Base-by-base conservation (phyloP, 2,329 filamentous ascomycete species). In the Exophiala dermatitidis region DNA sequence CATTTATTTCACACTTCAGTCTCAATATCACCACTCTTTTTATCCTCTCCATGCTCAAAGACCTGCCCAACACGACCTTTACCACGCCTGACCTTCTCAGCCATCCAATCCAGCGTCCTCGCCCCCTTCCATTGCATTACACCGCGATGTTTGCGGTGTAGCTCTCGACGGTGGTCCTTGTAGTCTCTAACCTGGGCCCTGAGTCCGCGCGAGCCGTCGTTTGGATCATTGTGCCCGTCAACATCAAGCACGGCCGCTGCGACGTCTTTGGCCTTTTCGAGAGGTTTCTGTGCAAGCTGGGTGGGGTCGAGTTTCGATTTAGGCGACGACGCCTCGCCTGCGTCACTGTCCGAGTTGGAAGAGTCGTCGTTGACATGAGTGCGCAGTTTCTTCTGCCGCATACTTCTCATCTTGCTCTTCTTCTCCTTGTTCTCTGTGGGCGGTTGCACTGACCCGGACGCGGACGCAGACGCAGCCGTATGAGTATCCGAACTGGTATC, bases 71-170 rank as follows among this genome's bases (percentile, higher is more conserved):
- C 63, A 56, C 71, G 70, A 42, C 71, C 67, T 60, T 74, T 74
- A 3, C 78, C 71, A 30, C 75, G 69, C 55, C 76, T 74, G 1
- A 81, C 75, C 51, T 81, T 80, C 37, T 81, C 78, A 63, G 81
- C 79, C 54, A 84, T 74, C 67, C 77, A 79, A 62, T 83, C 78
- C 53, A 72, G 69, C 50, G 68, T 81, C 65, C 73, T 73, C 19
- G 74, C 77, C 63, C 77, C 67, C 73, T 77, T 78, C 81, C 84
- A 89, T 69, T 89, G 85, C 85, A 89, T 89, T 38, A 85, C 65
- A 0, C 85, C 85, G 26, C 82, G 71, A 63, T 89, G 82, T 64
- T 79, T 77, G 46, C 83, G 72, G 66, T 87, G 83, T 58, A 85
- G 69, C 43, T 86, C 83, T 58, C 85, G 82, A 66, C 84, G 88